phyloP scores from a whole-genome alignment of 495 filamentous ascomycete species.

The Penicillium longicatenatum region DNA sequence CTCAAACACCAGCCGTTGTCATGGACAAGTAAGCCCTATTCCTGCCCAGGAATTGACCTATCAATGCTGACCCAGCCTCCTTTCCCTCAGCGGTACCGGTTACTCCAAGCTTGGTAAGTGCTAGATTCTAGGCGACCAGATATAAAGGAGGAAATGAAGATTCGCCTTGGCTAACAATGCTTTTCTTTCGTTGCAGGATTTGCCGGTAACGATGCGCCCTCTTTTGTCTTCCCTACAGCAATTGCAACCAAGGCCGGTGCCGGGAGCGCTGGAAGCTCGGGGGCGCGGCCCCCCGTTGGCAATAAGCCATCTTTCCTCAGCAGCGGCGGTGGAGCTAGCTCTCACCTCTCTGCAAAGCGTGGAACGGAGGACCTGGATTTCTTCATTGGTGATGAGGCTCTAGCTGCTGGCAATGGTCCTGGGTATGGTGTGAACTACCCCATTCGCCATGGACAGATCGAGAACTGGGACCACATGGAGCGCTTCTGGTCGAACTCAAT shows the following conservation, averaged over 20 bases:
- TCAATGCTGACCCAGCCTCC: constrained; percentile 26
- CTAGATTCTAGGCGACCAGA: constrained; percentile 10
- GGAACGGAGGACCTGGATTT: constrained; percentile 98
- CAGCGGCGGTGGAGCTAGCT: constrained; percentile 78
- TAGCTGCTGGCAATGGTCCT: constrained; percentile 79
- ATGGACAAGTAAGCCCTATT: constrained; percentile 94
- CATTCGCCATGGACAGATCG: constrained; percentile 95
- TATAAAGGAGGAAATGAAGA: constrained; percentile 2
- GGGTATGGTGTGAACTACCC: constrained; percentile 97
- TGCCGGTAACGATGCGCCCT: constrained; percentile 98
- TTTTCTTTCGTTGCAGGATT: constrained; percentile 65
- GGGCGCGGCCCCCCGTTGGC: constrained; percentile 83
- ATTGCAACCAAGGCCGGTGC: constrained; percentile 90
- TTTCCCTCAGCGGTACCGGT: constrained; percentile 80
- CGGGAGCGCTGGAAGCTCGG: constrained; percentile 69
- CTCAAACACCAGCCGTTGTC: constrained; percentile 99
- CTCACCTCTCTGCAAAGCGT: constrained; percentile 86
- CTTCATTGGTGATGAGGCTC: constrained; percentile 97
- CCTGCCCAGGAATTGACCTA: constrained; percentile 9
- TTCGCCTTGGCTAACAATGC: neutral
- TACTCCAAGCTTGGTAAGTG: constrained; percentile 93
- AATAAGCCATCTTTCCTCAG: constrained; percentile 95
- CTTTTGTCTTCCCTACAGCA: constrained; percentile 97
- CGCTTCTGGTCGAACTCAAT: constrained; percentile 99
- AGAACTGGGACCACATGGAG: constrained; percentile 99